Base-by-base conservation (phyloP, 169 alveolate genomes). In the Hammondia hammondi region DNA sequence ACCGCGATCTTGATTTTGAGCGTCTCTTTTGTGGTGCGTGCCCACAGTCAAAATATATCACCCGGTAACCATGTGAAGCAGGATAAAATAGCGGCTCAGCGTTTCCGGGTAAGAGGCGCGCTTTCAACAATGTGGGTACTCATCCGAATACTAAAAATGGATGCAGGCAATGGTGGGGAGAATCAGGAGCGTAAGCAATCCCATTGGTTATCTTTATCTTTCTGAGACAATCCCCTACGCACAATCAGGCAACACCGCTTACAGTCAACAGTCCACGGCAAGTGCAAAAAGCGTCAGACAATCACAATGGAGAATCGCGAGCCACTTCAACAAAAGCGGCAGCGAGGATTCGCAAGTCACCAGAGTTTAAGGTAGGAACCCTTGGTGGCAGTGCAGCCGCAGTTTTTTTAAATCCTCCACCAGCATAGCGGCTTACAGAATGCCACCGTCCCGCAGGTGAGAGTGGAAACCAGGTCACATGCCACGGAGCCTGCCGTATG, bases 121-220 rank as follows among this genome's bases (percentile, higher is more conserved):
- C 87, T 6, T 12, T 6, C 43, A 21, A 39, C 19, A 52, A 1
- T 52, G 61, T 39, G 43, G 37, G 29, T 77, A 32, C 48, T 29
- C 24, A 37, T 32, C 56, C 48, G 1, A 24, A 17, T 32, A 37
- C 46, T 39, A 17, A 29, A 24, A 21, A 37, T 32, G 48, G 56
- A 9, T 77, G 45, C 87, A 77, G 87, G 87, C 87, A 77, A 77
- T 77, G 87, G 87, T 32, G 29, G 87, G 87, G 87, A 77, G 48
- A 39, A 32, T 77, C 32, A 32, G 87, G 48, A 77, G 87, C 87
- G 87, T 77, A 32, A 32, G 87, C 27, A 77, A 7, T 17, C 35
- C 6, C n/a, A 9, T 27, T 67, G 77, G 27, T 0, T 67, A 67
- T 27, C 21, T 67, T 67, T 67, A 67, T 21, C 21, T 9, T 67